phyloP scores from a whole-genome alignment of 2,329 filamentous ascomycete species.

The Fusarium concolor region DNA sequence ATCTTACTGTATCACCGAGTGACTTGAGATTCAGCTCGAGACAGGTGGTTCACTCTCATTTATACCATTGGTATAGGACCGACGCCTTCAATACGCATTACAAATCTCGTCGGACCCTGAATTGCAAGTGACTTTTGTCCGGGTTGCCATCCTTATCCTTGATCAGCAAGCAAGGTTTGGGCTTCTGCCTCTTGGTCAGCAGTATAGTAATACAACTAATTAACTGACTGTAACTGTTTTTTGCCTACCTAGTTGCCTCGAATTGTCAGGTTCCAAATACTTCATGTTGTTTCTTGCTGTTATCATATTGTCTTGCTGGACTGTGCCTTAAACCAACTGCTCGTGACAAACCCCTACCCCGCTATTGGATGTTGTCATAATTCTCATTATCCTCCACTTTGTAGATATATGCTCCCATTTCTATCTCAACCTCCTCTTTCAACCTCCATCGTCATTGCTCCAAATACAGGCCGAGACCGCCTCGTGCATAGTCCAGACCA shows the following conservation, averaged over 20 bases:
- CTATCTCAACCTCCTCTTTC: constrained; percentile 6
- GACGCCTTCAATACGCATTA: neutral
- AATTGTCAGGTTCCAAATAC: neutral
- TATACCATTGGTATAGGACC: neutral
- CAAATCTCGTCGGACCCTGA: constrained; percentile 21
- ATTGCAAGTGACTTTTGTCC: neutral
- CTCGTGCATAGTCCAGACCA: constrained; percentile 20
- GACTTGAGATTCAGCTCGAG: constrained; percentile 10
- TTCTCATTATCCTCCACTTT: neutral
- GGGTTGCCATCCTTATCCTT: constrained; percentile 27
- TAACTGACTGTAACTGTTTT: neutral
- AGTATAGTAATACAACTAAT: neutral
- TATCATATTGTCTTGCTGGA: neutral
- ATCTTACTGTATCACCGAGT: constrained; percentile 8
- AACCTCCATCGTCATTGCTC: constrained; percentile 29
- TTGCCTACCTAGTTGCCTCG: constrained; percentile 9
- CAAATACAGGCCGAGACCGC: constrained; percentile 27
- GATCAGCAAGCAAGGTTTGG: constrained; percentile 32
- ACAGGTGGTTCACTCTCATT: neutral
- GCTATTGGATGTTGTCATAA: constrained; percentile 33
- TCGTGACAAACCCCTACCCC: constrained; percentile 31
- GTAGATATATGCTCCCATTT: neutral
- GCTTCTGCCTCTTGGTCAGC: constrained; percentile 28
- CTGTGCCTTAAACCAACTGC: constrained; percentile 14
- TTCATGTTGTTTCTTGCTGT: neutral